Evolutionary conservation across 371 early-diverging fungal genomes (phyloP).

Genomic region (Choanephora cucurbitarum): DNA sequence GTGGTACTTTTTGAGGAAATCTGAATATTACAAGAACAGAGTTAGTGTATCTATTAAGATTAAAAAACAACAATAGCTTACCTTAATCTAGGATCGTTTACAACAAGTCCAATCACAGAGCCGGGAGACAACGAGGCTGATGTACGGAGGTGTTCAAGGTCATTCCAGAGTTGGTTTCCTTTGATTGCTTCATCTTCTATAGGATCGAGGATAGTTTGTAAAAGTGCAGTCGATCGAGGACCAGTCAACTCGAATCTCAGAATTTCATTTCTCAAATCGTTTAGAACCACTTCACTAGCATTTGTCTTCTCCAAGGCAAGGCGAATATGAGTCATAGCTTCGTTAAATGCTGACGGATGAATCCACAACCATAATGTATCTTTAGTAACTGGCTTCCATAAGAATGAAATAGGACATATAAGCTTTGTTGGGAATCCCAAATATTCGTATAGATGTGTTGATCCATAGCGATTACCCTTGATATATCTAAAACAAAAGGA

Average conservation of each 20-base stretch:
- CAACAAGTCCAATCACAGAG: slow-evolving; percentile 62
- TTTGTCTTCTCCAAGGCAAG: slow-evolving; percentile 14
- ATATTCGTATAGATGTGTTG: slow-evolving; percentile 52
- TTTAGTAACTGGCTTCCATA: slow-evolving; percentile 63
- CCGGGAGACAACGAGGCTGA: slow-evolving; percentile 73
- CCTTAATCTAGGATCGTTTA: slow-evolving; percentile 77
- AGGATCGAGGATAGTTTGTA: slow-evolving; percentile 59
- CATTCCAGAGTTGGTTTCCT: slow-evolving; percentile 47
- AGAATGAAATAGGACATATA: slow-evolving; percentile 64
- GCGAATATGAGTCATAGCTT: slow-evolving; percentile 23
- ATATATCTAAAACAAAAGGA: slow-evolving; percentile 42
- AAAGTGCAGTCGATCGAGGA: slow-evolving; percentile 73
- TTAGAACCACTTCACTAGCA: slow-evolving; percentile 19
- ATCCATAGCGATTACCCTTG: slow-evolving; percentile 64
- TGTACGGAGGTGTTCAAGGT: slow-evolving; percentile 51
- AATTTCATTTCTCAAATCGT: slow-evolving; percentile 42
- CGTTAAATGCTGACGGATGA: slow-evolving; percentile 61
- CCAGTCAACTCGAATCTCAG: slow-evolving; percentile 77
- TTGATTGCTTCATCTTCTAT: slow-evolving; percentile 8
- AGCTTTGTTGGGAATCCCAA: slow-evolving; percentile 57
- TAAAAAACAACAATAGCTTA: slow-evolving; percentile 24
- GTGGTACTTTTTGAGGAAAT: slow-evolving; percentile 74
- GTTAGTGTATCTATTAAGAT: background rate
- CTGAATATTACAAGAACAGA: slow-evolving; percentile 29
- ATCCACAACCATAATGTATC: slow-evolving; percentile 67